phyloP scores from a whole-genome alignment of 148 eudicot species.

The Agrostemma githago region DNA sequence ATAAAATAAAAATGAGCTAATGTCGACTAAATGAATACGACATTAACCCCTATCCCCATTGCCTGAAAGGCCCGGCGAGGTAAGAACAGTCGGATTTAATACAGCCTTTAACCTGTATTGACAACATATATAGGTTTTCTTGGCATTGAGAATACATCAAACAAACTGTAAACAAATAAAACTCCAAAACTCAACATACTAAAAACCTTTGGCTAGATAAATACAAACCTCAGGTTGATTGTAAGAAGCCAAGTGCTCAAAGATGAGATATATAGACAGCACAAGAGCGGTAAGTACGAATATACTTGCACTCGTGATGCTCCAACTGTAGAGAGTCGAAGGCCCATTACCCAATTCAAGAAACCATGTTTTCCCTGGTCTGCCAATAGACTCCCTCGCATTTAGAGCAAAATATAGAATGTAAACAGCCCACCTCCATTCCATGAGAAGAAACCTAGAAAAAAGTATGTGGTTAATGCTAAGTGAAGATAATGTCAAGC shows the following conservation, averaged over 20 bases:
- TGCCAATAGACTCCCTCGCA: slow-evolving; percentile 50
- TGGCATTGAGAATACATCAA: neutral
- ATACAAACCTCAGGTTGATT: slow-evolving; percentile 88
- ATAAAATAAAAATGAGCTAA: neutral
- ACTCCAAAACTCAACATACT: neutral
- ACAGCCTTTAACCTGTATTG: neutral
- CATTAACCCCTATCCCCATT: neutral
- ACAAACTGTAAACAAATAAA: neutral
- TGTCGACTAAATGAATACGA: neutral
- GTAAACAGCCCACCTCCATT: slow-evolving; percentile 53
- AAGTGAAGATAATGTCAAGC: slow-evolving; percentile 14
- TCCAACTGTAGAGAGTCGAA: slow-evolving; percentile 60
- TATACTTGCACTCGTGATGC: slow-evolving; percentile 61
- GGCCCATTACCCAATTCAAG: slow-evolving; percentile 36
- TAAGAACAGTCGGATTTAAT: neutral
- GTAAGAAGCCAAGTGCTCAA: slow-evolving; percentile 88
- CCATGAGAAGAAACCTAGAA: slow-evolving; percentile 35
- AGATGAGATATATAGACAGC: slow-evolving; percentile 71
- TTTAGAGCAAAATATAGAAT: slow-evolving; percentile 34
- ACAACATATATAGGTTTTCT: neutral
- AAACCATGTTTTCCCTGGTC: slow-evolving; percentile 46
- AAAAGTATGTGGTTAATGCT: slow-evolving; percentile 8
- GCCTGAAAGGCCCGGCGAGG: neutral
- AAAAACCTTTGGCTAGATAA: neutral
- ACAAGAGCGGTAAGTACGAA: slow-evolving; percentile 79